Conservation (phyloP, 192 early-diverging fungal genomes). For the Coemansia sp. region DNA sequence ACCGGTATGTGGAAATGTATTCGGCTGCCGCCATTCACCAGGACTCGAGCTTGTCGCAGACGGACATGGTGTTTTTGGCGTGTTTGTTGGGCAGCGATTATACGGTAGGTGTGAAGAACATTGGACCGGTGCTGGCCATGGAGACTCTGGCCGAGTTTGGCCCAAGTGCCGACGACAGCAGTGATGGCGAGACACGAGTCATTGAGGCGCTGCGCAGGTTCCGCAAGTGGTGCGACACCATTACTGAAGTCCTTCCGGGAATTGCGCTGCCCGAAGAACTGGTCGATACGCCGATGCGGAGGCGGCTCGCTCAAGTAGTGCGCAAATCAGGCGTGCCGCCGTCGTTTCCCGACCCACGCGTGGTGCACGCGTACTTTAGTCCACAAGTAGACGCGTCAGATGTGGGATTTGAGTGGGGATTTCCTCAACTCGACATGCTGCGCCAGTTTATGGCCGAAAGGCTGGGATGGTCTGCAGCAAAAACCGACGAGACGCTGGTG, state of each 20-base stretch:
- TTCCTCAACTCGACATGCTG: constrained; percentile 54
- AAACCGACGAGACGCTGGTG: constrained; percentile 49
- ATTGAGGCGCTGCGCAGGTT: constrained; percentile 27
- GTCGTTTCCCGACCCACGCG: constrained; percentile 75
- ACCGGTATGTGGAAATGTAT: constrained; percentile 89
- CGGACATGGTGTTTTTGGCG: constrained; percentile 79
- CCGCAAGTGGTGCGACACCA: constrained; percentile 41
- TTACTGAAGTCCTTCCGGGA: constrained; percentile 51
- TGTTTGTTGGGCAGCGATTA: constrained; percentile 97
- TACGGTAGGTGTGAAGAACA: constrained; percentile 81
- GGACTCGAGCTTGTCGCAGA: constrained; percentile 67
- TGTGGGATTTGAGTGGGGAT: constrained; percentile 40
- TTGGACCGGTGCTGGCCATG: constrained; percentile 86
- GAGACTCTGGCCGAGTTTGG: constrained; percentile 83
- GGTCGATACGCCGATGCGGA: constrained; percentile 23
- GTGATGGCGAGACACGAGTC: constrained; percentile 29
- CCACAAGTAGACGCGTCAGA: constrained; percentile 64
- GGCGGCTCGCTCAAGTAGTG: constrained; percentile 60
- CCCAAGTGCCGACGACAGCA: constrained; percentile 8
- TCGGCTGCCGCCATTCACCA: constrained; percentile 60
- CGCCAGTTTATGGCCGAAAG: constrained; percentile 49
- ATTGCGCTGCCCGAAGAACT: constrained; percentile 38
- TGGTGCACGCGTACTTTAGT: constrained; percentile 75
- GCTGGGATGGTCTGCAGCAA: constrained; percentile 46
- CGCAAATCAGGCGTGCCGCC: constrained; percentile 67